phyloP scores from a whole-genome alignment of 495 filamentous ascomycete genomes.

The Aspergillus baeticus region DNA sequence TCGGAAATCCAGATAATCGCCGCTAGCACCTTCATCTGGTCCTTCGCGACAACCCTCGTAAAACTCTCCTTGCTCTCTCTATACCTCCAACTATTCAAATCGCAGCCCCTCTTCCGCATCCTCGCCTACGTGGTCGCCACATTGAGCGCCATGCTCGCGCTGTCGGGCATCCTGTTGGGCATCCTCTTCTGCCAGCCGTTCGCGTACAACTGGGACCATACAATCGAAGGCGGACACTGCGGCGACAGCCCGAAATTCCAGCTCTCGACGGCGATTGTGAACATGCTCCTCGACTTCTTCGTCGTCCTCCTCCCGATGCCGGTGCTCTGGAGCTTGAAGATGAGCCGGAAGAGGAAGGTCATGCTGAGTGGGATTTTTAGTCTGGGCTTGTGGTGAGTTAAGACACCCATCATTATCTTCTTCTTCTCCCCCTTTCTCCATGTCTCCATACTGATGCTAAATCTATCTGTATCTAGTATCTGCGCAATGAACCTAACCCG shows the following conservation, averaged over 20 bases:
- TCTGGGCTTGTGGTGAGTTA: not conserved
- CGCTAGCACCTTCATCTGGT: not conserved
- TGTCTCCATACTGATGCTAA: too few species aligned
- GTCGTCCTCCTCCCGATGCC: not conserved
- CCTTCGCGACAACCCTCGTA: not conserved
- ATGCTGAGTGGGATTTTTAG: not conserved
- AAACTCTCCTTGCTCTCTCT: not conserved
- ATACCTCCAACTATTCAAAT: not conserved
- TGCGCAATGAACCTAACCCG: too few species aligned
- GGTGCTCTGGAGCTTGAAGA: not conserved
- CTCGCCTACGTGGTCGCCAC: not conserved
- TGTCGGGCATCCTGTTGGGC: not conserved
- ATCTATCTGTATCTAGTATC: too few species aligned
- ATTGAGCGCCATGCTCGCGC: not conserved
- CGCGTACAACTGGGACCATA: not conserved
- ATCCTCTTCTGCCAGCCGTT: not conserved
- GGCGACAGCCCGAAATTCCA: not conserved
- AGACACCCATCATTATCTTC: too few species aligned
- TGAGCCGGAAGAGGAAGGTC: not conserved
- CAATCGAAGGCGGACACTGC: not conserved
- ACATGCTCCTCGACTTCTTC: not conserved
- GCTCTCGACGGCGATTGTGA: not conserved
- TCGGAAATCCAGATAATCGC: not conserved
- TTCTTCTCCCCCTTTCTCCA: too few species aligned
- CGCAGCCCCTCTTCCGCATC: not conserved